Evolutionary conservation across 179 eudicot species (phyloP).

Genomic region (Spergularia azorica): DNA sequence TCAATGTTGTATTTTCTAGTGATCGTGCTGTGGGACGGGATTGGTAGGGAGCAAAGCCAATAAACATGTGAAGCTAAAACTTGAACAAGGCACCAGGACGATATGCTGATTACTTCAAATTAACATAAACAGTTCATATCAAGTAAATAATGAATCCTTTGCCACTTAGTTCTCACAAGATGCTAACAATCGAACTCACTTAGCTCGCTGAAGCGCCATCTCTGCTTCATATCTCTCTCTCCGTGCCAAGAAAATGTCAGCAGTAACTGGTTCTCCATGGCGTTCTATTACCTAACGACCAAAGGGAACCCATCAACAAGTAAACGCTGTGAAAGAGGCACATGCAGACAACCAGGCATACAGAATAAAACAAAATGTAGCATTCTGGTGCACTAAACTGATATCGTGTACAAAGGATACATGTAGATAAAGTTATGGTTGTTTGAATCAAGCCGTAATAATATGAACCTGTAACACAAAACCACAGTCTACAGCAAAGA

Average conservation of each 20-base stretch:
- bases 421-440: neutral
- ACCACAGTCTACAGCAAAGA: neutral
- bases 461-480: no score
- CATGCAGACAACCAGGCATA: neutral
- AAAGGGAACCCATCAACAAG: conserved; percentile 6
- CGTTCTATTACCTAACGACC: conserved; percentile 68
- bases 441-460: no score
- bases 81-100: no score
- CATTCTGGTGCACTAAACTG: neutral
- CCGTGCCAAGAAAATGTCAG: conserved; percentile 89
- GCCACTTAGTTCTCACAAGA: neutral
- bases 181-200: conserved; percentile 55
- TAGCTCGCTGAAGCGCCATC: conserved; percentile 89
- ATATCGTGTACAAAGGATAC: neutral
- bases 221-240: conserved; percentile 97
- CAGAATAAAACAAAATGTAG: neutral
- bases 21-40: no score
- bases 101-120: no score
- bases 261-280: conserved; percentile 95
- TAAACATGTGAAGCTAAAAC: no score
- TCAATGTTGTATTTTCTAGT: no score
- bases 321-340: neutral
- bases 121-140: neutral
- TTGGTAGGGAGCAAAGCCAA: no score
- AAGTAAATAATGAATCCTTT: neutral